Evolutionary conservation across 805 yeast genomes (phyloP), one percentile per base, ranked within the genome.

Genomic region (Starmera dryadoides): DNA sequence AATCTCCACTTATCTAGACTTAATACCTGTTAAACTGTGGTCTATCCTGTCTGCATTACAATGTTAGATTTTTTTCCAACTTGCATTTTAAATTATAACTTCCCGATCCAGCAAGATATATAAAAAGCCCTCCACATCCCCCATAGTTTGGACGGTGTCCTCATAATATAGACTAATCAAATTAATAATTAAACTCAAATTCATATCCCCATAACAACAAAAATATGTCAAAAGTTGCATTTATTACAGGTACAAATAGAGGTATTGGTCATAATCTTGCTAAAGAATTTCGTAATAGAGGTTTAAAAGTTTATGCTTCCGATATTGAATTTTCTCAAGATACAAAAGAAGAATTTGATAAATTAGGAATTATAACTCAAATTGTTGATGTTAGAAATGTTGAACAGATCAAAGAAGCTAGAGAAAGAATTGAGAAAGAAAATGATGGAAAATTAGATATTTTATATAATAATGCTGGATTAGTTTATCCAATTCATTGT

Each of bases 201-300:
- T 21, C 23, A 21, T 21, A 21, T 6, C 23, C 23, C n/a, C n/a
- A n/a, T n/a, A n/a, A 21, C 23, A 21, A 9, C 23, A 6, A 21
- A 21, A 21, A 21, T n/a, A 30, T 30, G 32, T 16, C 19, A n/a
- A 30, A 30, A 49, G 52, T 63, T 10, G 82, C 76, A 7, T 60
- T 77, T 30, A 71, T 75, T 19, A 73, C 79, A 1, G 81, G 81
- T 9, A 73, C 76, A 7, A 71, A 79, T 0, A 67, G 75, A 0
- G 80, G 81, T 18, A 75, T 75, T 39, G 81, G 81, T 1, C 63
- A 59, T 41, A 64, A 63, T 19, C 44, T 72, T 8, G 65, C 75
- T 14, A 48, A 55, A 17, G 71, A 68, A 43, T 58, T 75, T 28
- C 60, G 68, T 18, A 47, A 52, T 22, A 55, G 61, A 32, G 71